phyloP scores from a whole-genome alignment of 768 basidiomycete species.

The Lactarius evosmus region DNA sequence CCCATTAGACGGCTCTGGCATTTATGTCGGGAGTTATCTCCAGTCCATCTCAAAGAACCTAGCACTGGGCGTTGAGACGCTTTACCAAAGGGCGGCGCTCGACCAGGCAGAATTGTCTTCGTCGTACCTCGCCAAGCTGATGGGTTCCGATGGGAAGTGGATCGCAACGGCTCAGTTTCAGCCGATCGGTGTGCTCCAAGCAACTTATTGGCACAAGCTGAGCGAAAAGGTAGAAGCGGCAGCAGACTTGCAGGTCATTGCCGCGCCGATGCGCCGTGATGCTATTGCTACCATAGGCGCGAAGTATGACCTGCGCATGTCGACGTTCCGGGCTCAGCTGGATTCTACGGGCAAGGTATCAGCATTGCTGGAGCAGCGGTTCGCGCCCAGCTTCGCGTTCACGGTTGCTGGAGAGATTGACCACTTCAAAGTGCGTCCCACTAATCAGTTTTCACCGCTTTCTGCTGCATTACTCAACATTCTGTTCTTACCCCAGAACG shows the following conservation, averaged over 20 bases:
- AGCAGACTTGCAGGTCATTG: conserved; percentile 83
- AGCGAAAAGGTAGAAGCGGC: conserved; percentile 97
- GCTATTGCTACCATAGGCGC: conserved; percentile 92
- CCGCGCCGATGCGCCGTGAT: conserved; percentile 76
- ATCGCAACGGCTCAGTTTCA: conserved; percentile 92
- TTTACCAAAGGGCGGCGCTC: conserved; percentile 77
- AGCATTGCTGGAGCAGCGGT: conserved; percentile 91
- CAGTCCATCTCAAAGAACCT: conserved; percentile 91
- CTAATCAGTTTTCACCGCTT: not conserved
- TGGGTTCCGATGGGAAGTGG: conserved; percentile 70
- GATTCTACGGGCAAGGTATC: conserved; percentile 96
- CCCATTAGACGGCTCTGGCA: conserved; percentile 81
- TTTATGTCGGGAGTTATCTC: conserved; percentile 88
- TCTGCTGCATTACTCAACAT: conserved; percentile 1
- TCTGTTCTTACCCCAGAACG: conserved; percentile 52
- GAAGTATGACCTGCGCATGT: conserved; percentile 93
- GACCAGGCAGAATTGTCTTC: conserved; percentile 65
- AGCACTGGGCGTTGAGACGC: conserved; percentile 80
- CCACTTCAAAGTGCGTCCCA: conserved; percentile 81
- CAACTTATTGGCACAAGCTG: conserved; percentile 96
- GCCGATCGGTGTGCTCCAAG: conserved; percentile 75
- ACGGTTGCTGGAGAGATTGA: conserved; percentile 95
- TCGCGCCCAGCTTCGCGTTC: conserved; percentile 94
- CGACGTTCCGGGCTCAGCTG: conserved; percentile 91
- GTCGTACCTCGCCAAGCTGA: conserved; percentile 81